Conservation (phyloP, 352 stramenopile species). For the Phytophthora lateralis region DNA sequence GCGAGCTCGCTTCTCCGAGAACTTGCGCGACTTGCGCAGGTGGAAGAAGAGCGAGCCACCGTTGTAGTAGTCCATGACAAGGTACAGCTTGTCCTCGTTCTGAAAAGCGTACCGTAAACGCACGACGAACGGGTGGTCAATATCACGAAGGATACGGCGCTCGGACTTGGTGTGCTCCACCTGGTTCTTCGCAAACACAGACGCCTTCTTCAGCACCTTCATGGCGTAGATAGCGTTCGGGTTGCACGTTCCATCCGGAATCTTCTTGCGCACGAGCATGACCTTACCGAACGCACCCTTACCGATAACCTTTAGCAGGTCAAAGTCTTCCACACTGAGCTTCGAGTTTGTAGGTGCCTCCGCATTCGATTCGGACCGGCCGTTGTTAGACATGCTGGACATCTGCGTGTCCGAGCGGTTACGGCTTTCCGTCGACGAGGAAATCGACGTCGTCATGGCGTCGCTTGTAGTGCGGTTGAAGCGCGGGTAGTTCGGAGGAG, state of each 20-base stretch:
- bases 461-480: conserved; percentile 68
- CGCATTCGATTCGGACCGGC: conserved; percentile 56
- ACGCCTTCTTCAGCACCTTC: conserved; percentile 92
- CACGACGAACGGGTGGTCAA: conserved; percentile 89
- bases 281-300: conserved; percentile 98
- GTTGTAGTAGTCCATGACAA: conserved; percentile 92
- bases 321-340: conserved; percentile 93
- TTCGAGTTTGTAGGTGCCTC: conserved; percentile 52
- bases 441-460: conserved; percentile 46
- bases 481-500: conserved; percentile 41
- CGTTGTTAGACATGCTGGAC: conserved; percentile 75
- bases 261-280: conserved; percentile 84
- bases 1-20: conserved; percentile 63
- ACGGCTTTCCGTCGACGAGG: conserved; percentile 40
- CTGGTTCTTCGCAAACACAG: conserved; percentile 89
- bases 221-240: conserved; percentile 90
- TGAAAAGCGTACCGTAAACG: conserved; percentile 90
- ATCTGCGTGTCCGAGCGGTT: conserved; percentile 79
- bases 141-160: conserved; percentile 81
- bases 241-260: conserved; percentile 51
- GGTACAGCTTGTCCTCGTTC: conserved; percentile 82
- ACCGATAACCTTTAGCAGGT: conserved; percentile 95
- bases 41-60: conserved; percentile 87
- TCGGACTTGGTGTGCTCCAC: conserved; percentile 93
- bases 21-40: conserved; percentile 68